Conservation (phyloP, 345 rosid genomes). For the Melaleuca alternifolia region DNA sequence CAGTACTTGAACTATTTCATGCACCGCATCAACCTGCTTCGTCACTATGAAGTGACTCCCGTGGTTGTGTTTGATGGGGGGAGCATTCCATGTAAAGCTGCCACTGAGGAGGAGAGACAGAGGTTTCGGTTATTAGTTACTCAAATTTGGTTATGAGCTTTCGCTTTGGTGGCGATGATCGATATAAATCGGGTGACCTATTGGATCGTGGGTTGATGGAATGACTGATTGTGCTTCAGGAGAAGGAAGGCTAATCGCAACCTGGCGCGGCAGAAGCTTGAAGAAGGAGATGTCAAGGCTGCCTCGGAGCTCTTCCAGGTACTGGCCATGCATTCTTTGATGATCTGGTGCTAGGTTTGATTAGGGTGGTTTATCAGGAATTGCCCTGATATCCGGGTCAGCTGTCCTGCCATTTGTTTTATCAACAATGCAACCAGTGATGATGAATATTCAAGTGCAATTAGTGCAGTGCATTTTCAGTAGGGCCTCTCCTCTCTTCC, state of each 20-base stretch:
- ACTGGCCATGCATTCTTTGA: not conserved
- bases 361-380: not conserved
- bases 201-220: not conserved
- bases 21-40: constrained; percentile 72
- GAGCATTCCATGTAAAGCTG: constrained; percentile 64
- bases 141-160: not conserved
- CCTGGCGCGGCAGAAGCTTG: constrained; percentile 61
- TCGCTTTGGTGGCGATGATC: not conserved
- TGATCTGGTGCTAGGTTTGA: not conserved
- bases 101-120: constrained; percentile 57
- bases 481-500: not conserved
- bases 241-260: constrained; percentile 50
- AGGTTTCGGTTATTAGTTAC: constrained; percentile 19
- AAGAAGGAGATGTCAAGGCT: constrained; percentile 59
- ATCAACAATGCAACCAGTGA: not conserved
- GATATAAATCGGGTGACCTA: not conserved
- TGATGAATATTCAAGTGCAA: not conserved
- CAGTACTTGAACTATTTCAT: constrained; percentile 66
- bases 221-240: constrained; percentile 13
- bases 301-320: constrained; percentile 86
- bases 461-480: not conserved
- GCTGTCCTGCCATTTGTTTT: not conserved
- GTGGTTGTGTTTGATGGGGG: constrained; percentile 89
- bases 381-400: not conserved
- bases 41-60: constrained; percentile 50